These are phyloP conservation scores for Lichtheimia ramosa DNA, from an alignment of 371 early-diverging fungal genomes.

Conservation along the genomic window DNA sequence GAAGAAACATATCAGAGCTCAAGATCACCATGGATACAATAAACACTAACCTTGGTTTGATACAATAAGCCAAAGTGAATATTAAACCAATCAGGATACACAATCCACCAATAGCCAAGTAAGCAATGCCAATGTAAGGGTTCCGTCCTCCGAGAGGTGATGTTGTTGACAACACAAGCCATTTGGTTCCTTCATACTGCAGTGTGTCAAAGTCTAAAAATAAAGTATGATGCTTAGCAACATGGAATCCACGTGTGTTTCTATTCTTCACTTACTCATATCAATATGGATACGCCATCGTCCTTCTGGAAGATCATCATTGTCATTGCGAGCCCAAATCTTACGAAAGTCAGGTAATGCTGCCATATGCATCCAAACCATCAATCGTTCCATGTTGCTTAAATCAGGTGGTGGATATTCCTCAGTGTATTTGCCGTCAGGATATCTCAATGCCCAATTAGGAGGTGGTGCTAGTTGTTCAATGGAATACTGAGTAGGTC, in stretches of 20 bases:
- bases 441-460: conserved; percentile 68
- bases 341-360: conserved; percentile 97
- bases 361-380: conserved; percentile 99
- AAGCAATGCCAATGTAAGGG: conserved; percentile 92
- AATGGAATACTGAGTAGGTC: conserved; percentile 49
- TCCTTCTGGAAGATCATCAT: conserved; percentile 54
- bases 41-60: conserved; percentile 75
- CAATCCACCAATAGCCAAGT: conserved; percentile 84
- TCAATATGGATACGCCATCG: conserved; percentile 67
- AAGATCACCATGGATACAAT: not conserved
- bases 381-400: conserved; percentile 77
- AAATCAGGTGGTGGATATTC: conserved; percentile 72
- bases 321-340: conserved; percentile 83
- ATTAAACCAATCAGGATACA: conserved; percentile 83
- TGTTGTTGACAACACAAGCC: conserved; percentile 87
- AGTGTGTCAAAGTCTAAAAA: conserved; percentile 76
- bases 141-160: conserved; percentile 95
- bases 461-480: conserved; percentile 71
- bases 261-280: conserved; percentile 55
- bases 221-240: not conserved
- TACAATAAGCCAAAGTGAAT: conserved; percentile 81
- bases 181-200: conserved; percentile 89
- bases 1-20: not conserved
- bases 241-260: not conserved
- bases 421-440: conserved; percentile 55